These are phyloP conservation scores for Phytophthora fragariaefolia DNA, from an alignment of 352 stramenopile genomes.

Conservation along the genomic window DNA sequence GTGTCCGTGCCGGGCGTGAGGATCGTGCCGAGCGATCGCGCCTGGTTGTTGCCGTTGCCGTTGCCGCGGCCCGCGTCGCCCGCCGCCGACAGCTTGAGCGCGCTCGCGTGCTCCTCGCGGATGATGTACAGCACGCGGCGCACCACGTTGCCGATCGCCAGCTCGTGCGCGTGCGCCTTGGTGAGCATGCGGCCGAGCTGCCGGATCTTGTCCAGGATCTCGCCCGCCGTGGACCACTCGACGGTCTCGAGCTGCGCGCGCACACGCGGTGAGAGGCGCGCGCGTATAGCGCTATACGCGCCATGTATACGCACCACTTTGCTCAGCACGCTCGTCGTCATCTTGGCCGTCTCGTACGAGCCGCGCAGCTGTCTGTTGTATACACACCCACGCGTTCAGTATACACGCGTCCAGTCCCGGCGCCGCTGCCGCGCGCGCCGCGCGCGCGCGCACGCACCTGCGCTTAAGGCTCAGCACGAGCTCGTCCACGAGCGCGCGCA, in stretches of 20 bases:
- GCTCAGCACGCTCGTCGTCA: constrained; percentile 74
- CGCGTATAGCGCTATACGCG: no score
- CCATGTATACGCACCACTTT: constrained; percentile 60
- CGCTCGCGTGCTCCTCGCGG: constrained; percentile 85
- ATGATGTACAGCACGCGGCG: constrained; percentile 91
- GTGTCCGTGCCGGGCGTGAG: constrained; percentile 81
- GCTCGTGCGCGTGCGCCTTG: constrained; percentile 79
- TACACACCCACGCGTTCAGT: constrained; percentile 11
- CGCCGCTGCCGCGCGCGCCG: not conserved
- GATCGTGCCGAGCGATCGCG: constrained; percentile 81
- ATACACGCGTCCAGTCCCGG: not conserved
- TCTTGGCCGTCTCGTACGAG: constrained; percentile 85
- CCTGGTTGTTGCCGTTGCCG: constrained; percentile 68
- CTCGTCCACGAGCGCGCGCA: constrained; percentile 71
- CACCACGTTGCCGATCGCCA: constrained; percentile 91
- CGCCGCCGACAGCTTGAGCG: constrained; percentile 57
- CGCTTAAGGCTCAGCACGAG: constrained; percentile 85
- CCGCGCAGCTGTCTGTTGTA: constrained; percentile 64
- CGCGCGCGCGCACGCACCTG: constrained; percentile 49
- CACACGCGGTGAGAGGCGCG: not conserved
- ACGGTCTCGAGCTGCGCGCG: constrained; percentile 72
- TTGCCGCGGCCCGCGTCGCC: constrained; percentile 18
- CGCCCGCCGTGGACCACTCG: constrained; percentile 76
- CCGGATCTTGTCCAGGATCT: constrained; percentile 89
- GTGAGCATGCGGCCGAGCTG: constrained; percentile 84